Percentiles rank a stretch among this genome's conserved stretches.
Evolutionary conservation across 768 basidiomycete species (phyloP).

Genomic region (Xerocomellus amylosporus): DNA sequence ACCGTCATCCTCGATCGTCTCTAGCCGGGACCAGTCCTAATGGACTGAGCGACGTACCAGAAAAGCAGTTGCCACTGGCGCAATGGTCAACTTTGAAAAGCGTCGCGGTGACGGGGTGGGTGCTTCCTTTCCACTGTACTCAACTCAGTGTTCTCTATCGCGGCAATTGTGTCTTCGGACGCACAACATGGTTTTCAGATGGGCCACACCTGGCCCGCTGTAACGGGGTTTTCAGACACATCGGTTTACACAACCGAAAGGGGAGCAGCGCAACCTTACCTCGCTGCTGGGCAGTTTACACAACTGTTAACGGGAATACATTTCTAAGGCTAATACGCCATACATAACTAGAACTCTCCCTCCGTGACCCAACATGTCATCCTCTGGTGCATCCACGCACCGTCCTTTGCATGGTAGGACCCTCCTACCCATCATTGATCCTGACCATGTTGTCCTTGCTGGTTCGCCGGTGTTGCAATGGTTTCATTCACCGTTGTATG

Average conservation of each 20-base stretch:
- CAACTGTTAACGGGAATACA: no score
- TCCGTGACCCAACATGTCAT: constrained; percentile 3
- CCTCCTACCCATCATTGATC: background rate
- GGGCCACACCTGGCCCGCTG: background rate
- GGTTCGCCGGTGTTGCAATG: constrained; percentile 8
- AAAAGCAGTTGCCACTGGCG: constrained; percentile 21
- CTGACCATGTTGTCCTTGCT: constrained; percentile 3
- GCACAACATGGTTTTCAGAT: constrained; percentile 6
- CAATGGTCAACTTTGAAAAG: constrained; percentile 26
- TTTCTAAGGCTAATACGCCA: background rate
- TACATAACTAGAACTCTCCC: background rate
- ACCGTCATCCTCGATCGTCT: constrained; percentile 30
- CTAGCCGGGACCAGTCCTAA: constrained; percentile 27
- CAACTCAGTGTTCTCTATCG: constrained; percentile 20
- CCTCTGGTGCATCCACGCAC: background rate
- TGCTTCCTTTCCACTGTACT: background rate
- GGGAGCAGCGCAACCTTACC: no score
- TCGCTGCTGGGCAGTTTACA: no score
- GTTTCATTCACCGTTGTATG: constrained; percentile 1
- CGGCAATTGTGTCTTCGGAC: constrained; percentile 13
- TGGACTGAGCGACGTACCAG: constrained; percentile 30
- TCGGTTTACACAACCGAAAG: background rate
- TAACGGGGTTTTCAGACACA: background rate
- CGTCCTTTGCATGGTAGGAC: background rate
- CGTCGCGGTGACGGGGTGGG: constrained; percentile 30